Base-by-base conservation (phyloP, 306 rosid species). In the Dicorynia guianensis region DNA sequence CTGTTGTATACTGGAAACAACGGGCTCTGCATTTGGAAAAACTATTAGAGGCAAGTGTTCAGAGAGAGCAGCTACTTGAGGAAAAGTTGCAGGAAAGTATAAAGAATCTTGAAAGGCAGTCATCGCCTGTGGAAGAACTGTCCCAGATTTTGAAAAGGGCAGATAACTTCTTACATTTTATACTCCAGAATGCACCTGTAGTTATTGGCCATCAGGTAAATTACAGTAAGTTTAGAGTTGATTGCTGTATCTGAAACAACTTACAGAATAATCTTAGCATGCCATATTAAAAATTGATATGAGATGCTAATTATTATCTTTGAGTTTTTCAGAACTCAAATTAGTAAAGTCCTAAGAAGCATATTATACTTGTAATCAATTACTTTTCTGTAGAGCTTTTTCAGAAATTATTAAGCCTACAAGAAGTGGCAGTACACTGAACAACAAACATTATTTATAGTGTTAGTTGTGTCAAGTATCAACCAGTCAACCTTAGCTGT, bases 201-300 rank as follows among this genome's bases (percentile, higher is more conserved):
- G 99, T 96, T 63, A 90, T 96, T 72, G 99, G 99, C 57, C 99
- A 96, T 85, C 99, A 96, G 97, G 98, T 95, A 87, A 56, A 67
- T 67, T 76, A 55, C 69, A 40, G 77, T 68, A 76, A 80, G 78
- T 84, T 19, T 42, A 63, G 61, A 33, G 74, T 69, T 80, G 59
- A 36, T 48, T 62, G 63, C 57, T 38, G 4, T 55, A 50, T 75
- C 46, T 76, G 25, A 60, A 44, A 40, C 39, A 58, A 43, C n/a
- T 53, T 63, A 9, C 8, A 65, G 19, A 57, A 56, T 58, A 2
- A 14, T 64, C 39, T 43, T 63, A 20, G 50, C 14, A 17, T 10
- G 14, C 35, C 65, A 53, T 36, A 38, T 72, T 42, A 53, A 44
- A 34, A 50, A n/a, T 59, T 30, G 46, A 33, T 60, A 11, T 11